These are phyloP conservation scores for Aristolochia californica DNA, from an alignment of 164 flowering plant genomes.

Conservation along the genomic window DNA sequence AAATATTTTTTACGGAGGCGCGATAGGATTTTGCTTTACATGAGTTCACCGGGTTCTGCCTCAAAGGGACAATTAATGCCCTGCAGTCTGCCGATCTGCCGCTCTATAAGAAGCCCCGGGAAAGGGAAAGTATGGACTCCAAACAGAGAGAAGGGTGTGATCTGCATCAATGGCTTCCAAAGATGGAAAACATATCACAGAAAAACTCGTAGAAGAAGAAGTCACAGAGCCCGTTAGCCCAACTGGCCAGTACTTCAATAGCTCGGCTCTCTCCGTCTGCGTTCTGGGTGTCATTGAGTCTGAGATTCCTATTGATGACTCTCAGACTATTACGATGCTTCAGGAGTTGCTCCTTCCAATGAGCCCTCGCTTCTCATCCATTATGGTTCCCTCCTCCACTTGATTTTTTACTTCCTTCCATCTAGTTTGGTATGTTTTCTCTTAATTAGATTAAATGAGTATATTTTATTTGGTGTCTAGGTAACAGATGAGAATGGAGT, in stretches of 20 bases:
- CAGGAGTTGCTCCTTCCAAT: slow-evolving; percentile 38
- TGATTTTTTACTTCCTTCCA: neutral
- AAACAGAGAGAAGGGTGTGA: too few relatives aligned
- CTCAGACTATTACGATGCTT: slow-evolving; percentile 15
- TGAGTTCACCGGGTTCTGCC: too few relatives aligned
- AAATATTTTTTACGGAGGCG: too few relatives aligned
- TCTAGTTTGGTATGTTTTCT: neutral
- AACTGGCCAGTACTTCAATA: slow-evolving; percentile 41
- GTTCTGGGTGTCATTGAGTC: slow-evolving; percentile 33
- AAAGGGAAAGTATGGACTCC: too few relatives aligned
- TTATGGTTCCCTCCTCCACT: slow-evolving; percentile 31
- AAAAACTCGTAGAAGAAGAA: slow-evolving; percentile 3
- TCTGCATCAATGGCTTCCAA: too few relatives aligned
- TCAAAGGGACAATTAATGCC: too few relatives aligned
- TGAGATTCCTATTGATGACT: slow-evolving; percentile 34
- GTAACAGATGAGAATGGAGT: slow-evolving; percentile 32
- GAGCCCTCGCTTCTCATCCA: slow-evolving; percentile 53
- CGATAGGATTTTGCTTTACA: too few relatives aligned
- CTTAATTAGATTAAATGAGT: neutral
- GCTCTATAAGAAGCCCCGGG: too few relatives aligned
- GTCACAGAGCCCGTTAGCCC: slow-evolving; percentile 42
- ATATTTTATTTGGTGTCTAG: slow-evolving; percentile 19
- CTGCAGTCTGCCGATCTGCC: too few relatives aligned
- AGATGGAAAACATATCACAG: too few relatives aligned
- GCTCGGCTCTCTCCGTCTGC: slow-evolving; percentile 25